Percentiles rank a stretch among this genome's conserved stretches.
These are phyloP conservation scores for Epichloe coenophiala DNA, from an alignment of 2,329 filamentous ascomycete species.

Conservation along the genomic window DNA sequence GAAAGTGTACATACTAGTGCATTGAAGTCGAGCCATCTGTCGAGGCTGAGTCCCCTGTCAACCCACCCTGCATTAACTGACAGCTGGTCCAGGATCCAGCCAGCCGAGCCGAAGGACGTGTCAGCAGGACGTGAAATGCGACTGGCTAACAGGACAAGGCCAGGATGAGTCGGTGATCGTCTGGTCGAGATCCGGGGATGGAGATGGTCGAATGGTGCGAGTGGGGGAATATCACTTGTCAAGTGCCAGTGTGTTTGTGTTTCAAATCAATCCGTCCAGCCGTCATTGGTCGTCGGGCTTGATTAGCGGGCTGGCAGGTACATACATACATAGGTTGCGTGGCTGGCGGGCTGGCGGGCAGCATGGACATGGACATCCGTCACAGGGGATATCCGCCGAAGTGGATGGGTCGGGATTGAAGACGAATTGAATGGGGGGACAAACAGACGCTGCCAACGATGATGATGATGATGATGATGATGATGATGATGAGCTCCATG, in stretches of 20 bases:
- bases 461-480: too few relatives aligned
- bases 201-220: background rate
- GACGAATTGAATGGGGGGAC: background rate
- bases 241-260: conserved; percentile 1
- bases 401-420: background rate
- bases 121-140: conserved; percentile 16
- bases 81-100: conserved; percentile 7
- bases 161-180: conserved; percentile 14
- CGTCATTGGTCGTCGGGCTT: too few relatives aligned
- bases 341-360: background rate
- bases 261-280: too few relatives aligned
- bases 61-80: conserved; percentile 6
- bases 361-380: background rate
- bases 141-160: conserved; percentile 19
- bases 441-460: background rate
- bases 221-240: conserved; percentile 1
- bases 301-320: background rate
- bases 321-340: too few relatives aligned
- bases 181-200: conserved; percentile 14
- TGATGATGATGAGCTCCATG: too few relatives aligned
- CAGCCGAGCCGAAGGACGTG: conserved; percentile 7
- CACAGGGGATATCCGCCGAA: background rate
- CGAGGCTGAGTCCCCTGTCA: conserved; percentile 5
- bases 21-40: background rate
- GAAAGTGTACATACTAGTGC: background rate